Evolutionary conservation across 192 early-diverging fungal genomes (phyloP).

Genomic region (Lunasporangiospora selenospora): DNA sequence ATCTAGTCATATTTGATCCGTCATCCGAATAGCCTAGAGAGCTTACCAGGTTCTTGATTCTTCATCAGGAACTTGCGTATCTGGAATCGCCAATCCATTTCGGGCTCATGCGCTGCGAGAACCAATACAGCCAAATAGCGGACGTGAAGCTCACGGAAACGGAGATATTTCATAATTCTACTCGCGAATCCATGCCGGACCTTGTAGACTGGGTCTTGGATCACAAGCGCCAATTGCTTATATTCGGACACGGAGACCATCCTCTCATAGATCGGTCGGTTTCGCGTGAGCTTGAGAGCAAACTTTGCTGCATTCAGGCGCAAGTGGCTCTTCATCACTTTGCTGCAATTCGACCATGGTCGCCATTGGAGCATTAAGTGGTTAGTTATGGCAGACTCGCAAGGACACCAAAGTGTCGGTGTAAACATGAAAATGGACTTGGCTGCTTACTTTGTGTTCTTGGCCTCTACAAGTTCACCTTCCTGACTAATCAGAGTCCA

Average conservation of each 20-base stretch:
- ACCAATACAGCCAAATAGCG: constrained; percentile 77
- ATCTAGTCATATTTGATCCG: constrained; percentile 1
- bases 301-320: constrained; percentile 70
- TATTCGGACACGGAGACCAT: constrained; percentile 63
- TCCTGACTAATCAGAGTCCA: constrained; percentile 65
- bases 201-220: constrained; percentile 82
- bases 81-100: constrained; percentile 67
- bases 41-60: constrained; percentile 30
- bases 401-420: background rate
- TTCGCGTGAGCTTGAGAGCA: constrained; percentile 67
- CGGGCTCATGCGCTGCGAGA: constrained; percentile 89
- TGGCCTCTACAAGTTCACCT: constrained; percentile 67
- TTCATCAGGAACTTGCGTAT: constrained; percentile 58
- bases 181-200: constrained; percentile 77
- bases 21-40: constrained; percentile 9
- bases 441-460: constrained; percentile 47
- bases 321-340: constrained; percentile 64
- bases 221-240: constrained; percentile 63
- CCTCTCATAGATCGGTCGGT: constrained; percentile 52
- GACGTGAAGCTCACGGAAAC: constrained; percentile 62
- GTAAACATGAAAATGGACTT: background rate
- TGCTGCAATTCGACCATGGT: constrained; percentile 21
- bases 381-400: background rate
- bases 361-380: background rate
- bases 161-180: constrained; percentile 76